Conservation (phyloP, 805 yeast genomes). For the Metschnikowia santaceciliae region DNA sequence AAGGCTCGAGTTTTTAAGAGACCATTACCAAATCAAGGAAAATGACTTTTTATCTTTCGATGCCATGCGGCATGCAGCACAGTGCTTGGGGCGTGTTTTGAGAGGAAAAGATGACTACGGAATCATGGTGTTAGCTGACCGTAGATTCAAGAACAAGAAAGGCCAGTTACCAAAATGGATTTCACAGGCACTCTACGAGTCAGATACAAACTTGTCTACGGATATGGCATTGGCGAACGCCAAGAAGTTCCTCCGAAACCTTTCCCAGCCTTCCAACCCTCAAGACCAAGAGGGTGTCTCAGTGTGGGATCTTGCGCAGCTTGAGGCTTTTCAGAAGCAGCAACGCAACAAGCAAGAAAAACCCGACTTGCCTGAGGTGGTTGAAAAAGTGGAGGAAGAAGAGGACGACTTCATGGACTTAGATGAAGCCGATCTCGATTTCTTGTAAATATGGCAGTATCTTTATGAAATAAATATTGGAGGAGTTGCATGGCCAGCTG, state of each 20-base stretch:
- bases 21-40: slow-evolving; percentile 87
- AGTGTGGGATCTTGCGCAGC: slow-evolving; percentile 81
- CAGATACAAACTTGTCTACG: slow-evolving; percentile 87
- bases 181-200: slow-evolving; percentile 85
- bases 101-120: slow-evolving; percentile 99
- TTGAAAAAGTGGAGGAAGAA: slow-evolving; percentile 11
- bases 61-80: slow-evolving; percentile 99
- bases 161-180: slow-evolving; percentile 96
- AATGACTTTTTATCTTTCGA: slow-evolving; percentile 95
- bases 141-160: slow-evolving; percentile 83
- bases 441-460: slow-evolving; percentile 15
- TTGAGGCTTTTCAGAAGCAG: slow-evolving; percentile 53
- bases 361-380: slow-evolving; percentile 7
- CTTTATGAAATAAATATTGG: not conserved
- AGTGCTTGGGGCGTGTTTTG: slow-evolving; percentile 93
- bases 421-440: slow-evolving; percentile 44
- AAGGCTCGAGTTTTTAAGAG: slow-evolving; percentile 86
- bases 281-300: slow-evolving; percentile 92
- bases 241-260: slow-evolving; percentile 81
- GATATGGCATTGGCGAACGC: slow-evolving; percentile 98
- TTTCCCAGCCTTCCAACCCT: slow-evolving; percentile 91
- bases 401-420: slow-evolving; percentile 44
- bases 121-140: slow-evolving; percentile 94
- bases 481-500: not conserved
- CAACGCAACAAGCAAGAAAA: slow-evolving; percentile 32